Evolutionary conservation across 2,329 filamentous ascomycete genomes (phyloP), one percentile per base, ranked within the genome.

Genomic region (Sporothrix phasma): DNA sequence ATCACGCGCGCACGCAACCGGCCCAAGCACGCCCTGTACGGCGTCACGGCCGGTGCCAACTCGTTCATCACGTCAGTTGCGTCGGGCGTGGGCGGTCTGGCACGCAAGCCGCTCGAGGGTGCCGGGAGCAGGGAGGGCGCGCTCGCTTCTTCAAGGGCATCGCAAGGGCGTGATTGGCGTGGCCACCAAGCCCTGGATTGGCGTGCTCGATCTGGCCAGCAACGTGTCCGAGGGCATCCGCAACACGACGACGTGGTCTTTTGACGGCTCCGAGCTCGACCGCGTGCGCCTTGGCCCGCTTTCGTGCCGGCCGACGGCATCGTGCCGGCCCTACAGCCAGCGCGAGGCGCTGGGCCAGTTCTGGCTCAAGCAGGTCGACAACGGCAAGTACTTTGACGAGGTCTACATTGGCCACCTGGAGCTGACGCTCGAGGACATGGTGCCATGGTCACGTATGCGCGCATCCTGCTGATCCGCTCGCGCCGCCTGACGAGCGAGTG

Each of bases 291-390:
- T n/a, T 96, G 61, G 89, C 92, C 5, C 89, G 94, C 19, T 97
- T 96, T n/a, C 77, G 91, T 99, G 66, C 90, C 91, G 17, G 85
- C 87, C 47, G 93, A 99, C 73, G 94, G 94, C 46, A 90, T 99
- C 66, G 92, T 99, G 39, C 88, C n/a, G 93, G 3, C 92, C 94
- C 0, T 99, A 96, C 79, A 92, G 88, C 64, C 90, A 96, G 73
- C 90, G 94, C 54, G 94, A 99, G 79, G 92, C 94, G 0, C 85
- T 99, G 3, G 94, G 94, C 0, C 94, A 99, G 74, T 97, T 91
- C 79, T 99, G 94, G 95, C 86, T 99, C 68, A 99, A 99, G 81
- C 96, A 96, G 65, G 86, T 96, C 11, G 94, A 99, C 76, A 94
- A 97, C 68, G 94, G 94, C 67, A 94, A 92, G 74, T 97, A 93